These are phyloP conservation scores for Rhodomyrtus tomentosa DNA, from an alignment of 345 rosid genomes.

Conservation along the genomic window DNA sequence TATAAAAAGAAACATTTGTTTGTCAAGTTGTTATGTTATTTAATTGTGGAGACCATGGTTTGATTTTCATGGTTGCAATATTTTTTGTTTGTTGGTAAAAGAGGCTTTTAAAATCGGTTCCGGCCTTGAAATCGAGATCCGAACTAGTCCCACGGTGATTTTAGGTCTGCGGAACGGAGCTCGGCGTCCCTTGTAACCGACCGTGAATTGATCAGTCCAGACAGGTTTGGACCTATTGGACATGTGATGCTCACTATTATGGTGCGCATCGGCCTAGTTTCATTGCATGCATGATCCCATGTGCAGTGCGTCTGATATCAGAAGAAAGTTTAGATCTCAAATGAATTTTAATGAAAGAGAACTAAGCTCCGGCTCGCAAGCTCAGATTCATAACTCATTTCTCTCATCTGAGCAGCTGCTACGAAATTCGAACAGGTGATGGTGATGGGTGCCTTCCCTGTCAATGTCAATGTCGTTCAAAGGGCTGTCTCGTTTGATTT, in stretches of 20 bases:
- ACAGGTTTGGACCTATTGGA: background rate
- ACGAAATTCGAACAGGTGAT: no score
- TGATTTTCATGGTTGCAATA: background rate
- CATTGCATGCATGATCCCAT: background rate
- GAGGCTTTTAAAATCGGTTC: background rate
- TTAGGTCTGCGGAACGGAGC: background rate
- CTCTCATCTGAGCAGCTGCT: background rate
- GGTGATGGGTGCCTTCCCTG: background rate
- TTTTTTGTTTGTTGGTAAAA: background rate
- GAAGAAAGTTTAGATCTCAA: background rate
- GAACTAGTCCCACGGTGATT: accelerated
- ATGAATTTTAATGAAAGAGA: background rate
- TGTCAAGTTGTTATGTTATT: background rate
- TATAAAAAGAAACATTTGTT: background rate
- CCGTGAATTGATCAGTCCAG: background rate
- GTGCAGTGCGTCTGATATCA: background rate
- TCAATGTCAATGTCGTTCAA: background rate
- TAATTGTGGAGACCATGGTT: background rate
- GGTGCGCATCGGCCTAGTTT: background rate
- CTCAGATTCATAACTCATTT: background rate
- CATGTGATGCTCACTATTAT: no score
- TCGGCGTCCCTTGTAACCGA: background rate
- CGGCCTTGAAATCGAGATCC: accelerated
- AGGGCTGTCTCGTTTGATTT: background rate
- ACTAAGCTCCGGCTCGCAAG: background rate